Base-by-base conservation (phyloP, 345 rosid species). In the Sisymbrium altissimum region DNA sequence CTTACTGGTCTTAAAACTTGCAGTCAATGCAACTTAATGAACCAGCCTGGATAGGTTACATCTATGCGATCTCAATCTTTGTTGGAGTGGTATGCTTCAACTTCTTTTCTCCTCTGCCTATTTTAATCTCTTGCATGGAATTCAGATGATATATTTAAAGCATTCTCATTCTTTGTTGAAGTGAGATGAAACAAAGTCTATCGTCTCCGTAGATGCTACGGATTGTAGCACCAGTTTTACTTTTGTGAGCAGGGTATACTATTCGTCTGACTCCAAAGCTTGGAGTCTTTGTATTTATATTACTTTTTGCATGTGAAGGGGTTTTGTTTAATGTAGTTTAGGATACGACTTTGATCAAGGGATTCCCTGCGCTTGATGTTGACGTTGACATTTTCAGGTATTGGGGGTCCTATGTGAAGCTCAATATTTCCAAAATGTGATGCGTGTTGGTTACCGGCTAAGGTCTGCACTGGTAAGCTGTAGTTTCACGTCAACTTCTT, bases 21-120 rank as follows among this genome's bases (percentile, higher is more conserved):
- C 97, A 95, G 99, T 92, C 99, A 66, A 95, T 95, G 99, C 99
- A 95, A 90, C 84, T 73, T 70, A 91, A 88, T 36, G 94, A 86
- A 79, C 97, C 98, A 66, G 93, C 97, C 65, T 92, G 88, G 93
- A 84, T 86, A 58, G 99, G 99, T 59, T 95, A 95, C 76, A 72
- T 95, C 80, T 95, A 88, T 62, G 99, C 99, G 58, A 82, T 92
- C 83, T 81, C 85, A 75, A 95, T 95, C 71, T 95, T 92, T 73
- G 87, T 71, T 66, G 99, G 97, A 79, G 99, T 95, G 99, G 99
- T 95, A 95, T 39, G 93, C 65, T 54, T 45, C 70, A 44, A 72
- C 14, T 69, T 29, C 35, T n/a, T 74, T 35, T 59, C 58, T 35
- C 58, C 27, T 38, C 67, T 64, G 10, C 35, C 64, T 68, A 9